A percentile compares a stretch with the other conserved stretches of the same genome.
Conservation (phyloP, 495 filamentous ascomycete genomes). For the Penicillium manginii region DNA sequence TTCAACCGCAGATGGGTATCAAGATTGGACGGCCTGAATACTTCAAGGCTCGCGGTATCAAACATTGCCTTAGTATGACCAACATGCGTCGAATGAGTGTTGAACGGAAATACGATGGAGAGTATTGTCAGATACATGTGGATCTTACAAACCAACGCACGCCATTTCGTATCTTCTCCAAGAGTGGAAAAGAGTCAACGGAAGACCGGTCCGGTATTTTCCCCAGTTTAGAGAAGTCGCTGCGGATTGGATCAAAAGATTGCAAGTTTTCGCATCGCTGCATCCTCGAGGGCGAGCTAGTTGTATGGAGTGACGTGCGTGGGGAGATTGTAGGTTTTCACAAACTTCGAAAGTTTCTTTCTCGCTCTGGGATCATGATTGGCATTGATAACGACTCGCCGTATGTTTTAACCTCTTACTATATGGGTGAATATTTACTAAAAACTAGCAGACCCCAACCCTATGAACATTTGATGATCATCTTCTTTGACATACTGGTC, state of each 20-base stretch:
- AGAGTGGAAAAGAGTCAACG: conserved; percentile 89
- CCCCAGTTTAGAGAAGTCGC: conserved; percentile 50
- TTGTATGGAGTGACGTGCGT: conserved; percentile 71
- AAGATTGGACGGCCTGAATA: conserved; percentile 77
- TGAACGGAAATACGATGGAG: conserved; percentile 85
- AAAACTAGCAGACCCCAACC: conserved; percentile 55
- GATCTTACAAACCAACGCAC: conserved; percentile 60
- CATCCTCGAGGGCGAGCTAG: conserved; percentile 82
- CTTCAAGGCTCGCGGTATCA: conserved; percentile 75
- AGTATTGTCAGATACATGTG: conserved; percentile 87
- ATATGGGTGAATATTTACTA: conserved; percentile 4
- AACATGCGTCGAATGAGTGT: conserved; percentile 64
- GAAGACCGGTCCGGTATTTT: conserved; percentile 65
- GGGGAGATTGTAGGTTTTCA: conserved; percentile 69
- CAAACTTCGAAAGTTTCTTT: conserved; percentile 79
- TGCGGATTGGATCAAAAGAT: conserved; percentile 57
- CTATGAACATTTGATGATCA: conserved; percentile 80
- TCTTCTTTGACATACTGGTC: conserved; percentile 79
- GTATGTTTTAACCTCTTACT: conserved; percentile 40
- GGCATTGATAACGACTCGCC: conserved; percentile 72
- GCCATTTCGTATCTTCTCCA: conserved; percentile 81
- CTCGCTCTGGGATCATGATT: conserved; percentile 71
- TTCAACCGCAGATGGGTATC: conserved; percentile 68
- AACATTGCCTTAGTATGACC: conserved; percentile 70
- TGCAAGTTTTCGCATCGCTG: conserved; percentile 65